These are phyloP conservation scores for Venturia aucupariae DNA, from an alignment of 2,329 filamentous ascomycete genomes.

Conservation along the genomic window DNA sequence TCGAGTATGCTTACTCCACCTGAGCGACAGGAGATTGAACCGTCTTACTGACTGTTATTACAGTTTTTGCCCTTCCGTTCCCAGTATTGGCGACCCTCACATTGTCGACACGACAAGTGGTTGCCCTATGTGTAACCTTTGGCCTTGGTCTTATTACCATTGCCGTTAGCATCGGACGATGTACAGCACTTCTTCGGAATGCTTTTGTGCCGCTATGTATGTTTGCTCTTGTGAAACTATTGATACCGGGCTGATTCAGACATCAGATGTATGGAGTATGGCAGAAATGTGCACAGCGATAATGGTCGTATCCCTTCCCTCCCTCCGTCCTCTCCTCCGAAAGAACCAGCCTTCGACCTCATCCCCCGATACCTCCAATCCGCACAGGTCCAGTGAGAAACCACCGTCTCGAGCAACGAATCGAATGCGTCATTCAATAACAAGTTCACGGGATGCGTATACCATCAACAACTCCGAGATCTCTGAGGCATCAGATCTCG, in stretches of 20 bases:
- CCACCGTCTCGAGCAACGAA: neutral
- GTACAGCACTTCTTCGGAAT: slow-evolving; percentile 20
- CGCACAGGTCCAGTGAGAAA: neutral
- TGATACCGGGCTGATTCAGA: neutral
- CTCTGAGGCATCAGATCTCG: neutral
- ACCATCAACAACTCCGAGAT: neutral
- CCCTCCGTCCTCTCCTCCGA: slow-evolving; percentile 21
- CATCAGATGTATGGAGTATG: slow-evolving; percentile 21
- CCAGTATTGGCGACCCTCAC: slow-evolving; percentile 20
- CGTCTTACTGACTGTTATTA: neutral
- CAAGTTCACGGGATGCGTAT: neutral
- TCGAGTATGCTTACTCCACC: neutral
- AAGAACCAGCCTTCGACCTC: neutral
- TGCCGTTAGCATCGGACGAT: slow-evolving; percentile 20
- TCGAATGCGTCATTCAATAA: neutral
- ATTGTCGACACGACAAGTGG: slow-evolving; percentile 20
- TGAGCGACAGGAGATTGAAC: too few species aligned
- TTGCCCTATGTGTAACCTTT: slow-evolving; percentile 21
- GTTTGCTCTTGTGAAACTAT: slow-evolving; percentile 8
- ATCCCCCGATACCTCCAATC: neutral
- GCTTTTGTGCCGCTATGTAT: slow-evolving; percentile 23
- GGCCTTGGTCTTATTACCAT: slow-evolving; percentile 21
- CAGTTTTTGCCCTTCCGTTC: slow-evolving; percentile 20
- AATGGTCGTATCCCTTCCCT: slow-evolving; percentile 22
- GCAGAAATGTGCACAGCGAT: slow-evolving; percentile 23